Percentiles rank a stretch among this genome's conserved stretches.
Evolutionary conservation across 192 early-diverging fungal genomes (phyloP).

Genomic region (Coemansia umbellata): DNA sequence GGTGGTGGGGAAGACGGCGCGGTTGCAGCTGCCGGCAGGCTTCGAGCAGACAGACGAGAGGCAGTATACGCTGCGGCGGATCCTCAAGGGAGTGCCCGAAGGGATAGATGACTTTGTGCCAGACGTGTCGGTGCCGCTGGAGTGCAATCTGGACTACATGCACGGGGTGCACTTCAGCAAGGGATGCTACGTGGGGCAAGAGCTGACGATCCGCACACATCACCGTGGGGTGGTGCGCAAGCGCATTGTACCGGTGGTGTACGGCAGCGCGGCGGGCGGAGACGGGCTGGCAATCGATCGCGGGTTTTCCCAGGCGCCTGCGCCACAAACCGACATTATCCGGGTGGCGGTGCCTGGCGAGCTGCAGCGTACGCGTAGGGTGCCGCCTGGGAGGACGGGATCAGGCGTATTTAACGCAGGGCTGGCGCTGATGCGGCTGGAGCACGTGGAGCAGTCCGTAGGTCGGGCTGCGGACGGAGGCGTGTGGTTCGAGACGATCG

Average conservation of each 20-base stretch:
- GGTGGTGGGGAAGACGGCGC: slow-evolving; percentile 1
- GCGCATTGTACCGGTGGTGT: slow-evolving; percentile 76
- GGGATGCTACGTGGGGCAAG: slow-evolving; percentile 98
- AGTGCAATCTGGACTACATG: slow-evolving; percentile 91
- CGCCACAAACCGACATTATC: slow-evolving; percentile 27
- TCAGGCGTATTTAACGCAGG: slow-evolving; percentile 73
- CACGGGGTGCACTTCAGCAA: slow-evolving; percentile 93
- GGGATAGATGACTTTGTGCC: slow-evolving; percentile 75
- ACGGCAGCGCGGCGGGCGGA: slow-evolving; percentile 3
- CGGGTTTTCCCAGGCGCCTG: background rate
- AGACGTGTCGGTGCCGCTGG: slow-evolving; percentile 74
- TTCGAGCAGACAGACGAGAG: slow-evolving; percentile 54
- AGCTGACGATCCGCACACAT: slow-evolving; percentile 95
- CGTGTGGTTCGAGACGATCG: slow-evolving; percentile 12
- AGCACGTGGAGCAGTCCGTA: slow-evolving; percentile 52
- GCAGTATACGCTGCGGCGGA: slow-evolving; percentile 72
- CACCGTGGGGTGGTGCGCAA: slow-evolving; percentile 93
- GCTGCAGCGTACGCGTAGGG: slow-evolving; percentile 31
- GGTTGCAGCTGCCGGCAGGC: slow-evolving; percentile 42
- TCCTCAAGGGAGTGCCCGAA: slow-evolving; percentile 87
- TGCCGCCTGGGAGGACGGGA: slow-evolving; percentile 64
- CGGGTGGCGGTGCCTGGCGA: slow-evolving; percentile 30
- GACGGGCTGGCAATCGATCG: slow-evolving; percentile 11
- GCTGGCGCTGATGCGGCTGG: slow-evolving; percentile 82
- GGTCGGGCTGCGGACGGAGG: slow-evolving; percentile 4